Conservation (phyloP, 2,329 filamentous ascomycete species). For the Penicillium sp. region DNA sequence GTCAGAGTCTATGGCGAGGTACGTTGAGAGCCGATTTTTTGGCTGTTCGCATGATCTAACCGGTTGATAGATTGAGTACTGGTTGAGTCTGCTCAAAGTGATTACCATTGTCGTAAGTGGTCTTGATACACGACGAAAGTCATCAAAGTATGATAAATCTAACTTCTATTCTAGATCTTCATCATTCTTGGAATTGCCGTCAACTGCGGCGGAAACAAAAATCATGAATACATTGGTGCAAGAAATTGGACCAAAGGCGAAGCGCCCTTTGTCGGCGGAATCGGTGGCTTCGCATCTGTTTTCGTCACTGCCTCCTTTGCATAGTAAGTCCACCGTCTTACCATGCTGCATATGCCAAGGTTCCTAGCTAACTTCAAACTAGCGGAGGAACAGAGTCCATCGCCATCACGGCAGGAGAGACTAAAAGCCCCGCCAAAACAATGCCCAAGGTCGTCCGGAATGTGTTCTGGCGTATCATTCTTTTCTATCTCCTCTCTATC, state of each 20-base stretch:
- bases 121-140: not conserved
- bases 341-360: not conserved
- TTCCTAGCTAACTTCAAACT: not conserved
- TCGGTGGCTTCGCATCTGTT: slow-evolving; percentile 67
- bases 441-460: slow-evolving; percentile 66
- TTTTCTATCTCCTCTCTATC: slow-evolving; percentile 57
- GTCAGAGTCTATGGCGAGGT: slow-evolving; percentile 59
- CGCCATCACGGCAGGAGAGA: slow-evolving; percentile 67
- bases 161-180: slow-evolving; percentile 49
- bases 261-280: slow-evolving; percentile 66
- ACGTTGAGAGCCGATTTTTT: slow-evolving; percentile 8
- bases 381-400: slow-evolving; percentile 65
- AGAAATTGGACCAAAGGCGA: slow-evolving; percentile 61
- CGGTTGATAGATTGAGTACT: slow-evolving; percentile 41
- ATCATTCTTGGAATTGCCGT: slow-evolving; percentile 65
- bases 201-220: slow-evolving; percentile 59
- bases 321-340: slow-evolving; percentile 40
- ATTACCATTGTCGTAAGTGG: slow-evolving; percentile 43
- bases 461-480: slow-evolving; percentile 64
- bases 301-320: slow-evolving; percentile 65
- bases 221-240: slow-evolving; percentile 59
- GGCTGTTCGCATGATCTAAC: not conserved
- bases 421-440: slow-evolving; percentile 62
- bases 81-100: slow-evolving; percentile 46
- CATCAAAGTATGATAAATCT: not conserved